Percentiles rank a stretch among this genome's conserved stretches.
These are phyloP conservation scores for Cladobotryum mycophilum DNA, from an alignment of 2,329 filamentous ascomycete species.

Conservation along the genomic window DNA sequence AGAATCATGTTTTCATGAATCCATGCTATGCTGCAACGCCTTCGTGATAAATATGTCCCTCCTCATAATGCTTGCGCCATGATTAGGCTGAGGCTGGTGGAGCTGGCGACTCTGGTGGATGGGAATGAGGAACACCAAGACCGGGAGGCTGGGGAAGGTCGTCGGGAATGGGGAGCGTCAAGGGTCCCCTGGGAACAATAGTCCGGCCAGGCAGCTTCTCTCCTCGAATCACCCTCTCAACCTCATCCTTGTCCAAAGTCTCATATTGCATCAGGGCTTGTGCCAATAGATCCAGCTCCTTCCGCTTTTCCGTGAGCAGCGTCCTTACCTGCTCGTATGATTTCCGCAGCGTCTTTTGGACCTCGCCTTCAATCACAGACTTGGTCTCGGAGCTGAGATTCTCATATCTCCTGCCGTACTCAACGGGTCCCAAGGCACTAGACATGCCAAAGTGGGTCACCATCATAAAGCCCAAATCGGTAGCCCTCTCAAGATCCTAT, in stretches of 20 bases:
- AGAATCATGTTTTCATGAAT: too few relatives aligned
- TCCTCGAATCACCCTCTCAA: slow-evolving; percentile 81
- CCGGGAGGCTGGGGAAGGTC: slow-evolving; percentile 30
- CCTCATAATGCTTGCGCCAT: neutral
- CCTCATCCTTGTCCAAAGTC: slow-evolving; percentile 81
- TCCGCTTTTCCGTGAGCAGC: slow-evolving; percentile 67
- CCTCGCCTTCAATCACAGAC: slow-evolving; percentile 79
- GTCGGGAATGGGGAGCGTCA: slow-evolving; percentile 33
- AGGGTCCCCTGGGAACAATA: slow-evolving; percentile 47
- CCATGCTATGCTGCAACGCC: too few relatives aligned
- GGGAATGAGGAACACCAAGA: slow-evolving; percentile 28
- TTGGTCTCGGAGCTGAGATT: slow-evolving; percentile 81
- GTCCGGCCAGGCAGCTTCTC: slow-evolving; percentile 68
- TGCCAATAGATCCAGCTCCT: slow-evolving; percentile 81
- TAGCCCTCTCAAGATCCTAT: slow-evolving; percentile 78
- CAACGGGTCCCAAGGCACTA: slow-evolving; percentile 78
- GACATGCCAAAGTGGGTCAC: slow-evolving; percentile 90
- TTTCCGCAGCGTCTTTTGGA: slow-evolving; percentile 77
- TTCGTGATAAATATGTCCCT: neutral
- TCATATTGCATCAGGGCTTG: slow-evolving; percentile 91
- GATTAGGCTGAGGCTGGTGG: slow-evolving; percentile 25
- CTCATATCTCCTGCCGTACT: slow-evolving; percentile 75
- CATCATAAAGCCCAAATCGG: slow-evolving; percentile 76
- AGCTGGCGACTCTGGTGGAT: slow-evolving; percentile 25
- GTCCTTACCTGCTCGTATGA: slow-evolving; percentile 66